Base-by-base conservation (phyloP, 2,329 filamentous ascomycete species). In the Exophiala sideris region DNA sequence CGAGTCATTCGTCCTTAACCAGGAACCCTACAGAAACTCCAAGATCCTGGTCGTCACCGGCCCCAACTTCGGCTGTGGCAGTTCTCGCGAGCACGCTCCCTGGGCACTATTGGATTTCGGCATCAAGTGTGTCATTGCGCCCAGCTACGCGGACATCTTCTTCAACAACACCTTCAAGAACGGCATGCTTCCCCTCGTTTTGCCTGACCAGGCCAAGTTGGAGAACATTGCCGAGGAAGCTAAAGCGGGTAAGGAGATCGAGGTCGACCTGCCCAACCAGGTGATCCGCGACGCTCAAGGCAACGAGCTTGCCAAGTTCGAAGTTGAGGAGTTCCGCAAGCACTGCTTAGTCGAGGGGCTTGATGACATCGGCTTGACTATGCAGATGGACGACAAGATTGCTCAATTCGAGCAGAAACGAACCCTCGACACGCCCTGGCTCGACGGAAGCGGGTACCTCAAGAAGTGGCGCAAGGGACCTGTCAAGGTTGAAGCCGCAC, bases 111-210 rank as follows among this genome's bases (percentile, higher is more conserved):
- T 95, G 53, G 94, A 97, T 74, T 97, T 97, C 65, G 94, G 94
- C 63, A 96, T 99, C 76, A 89, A 87, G 69, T 92, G 87, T 70
- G 81, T 97, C 66, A 95, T 97, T 64, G 94, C 92, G 1, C 89
- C 90, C 1, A 91, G 88, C 1, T 89, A 83, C 63, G 88, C 87
- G 54, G 90, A 95, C 68, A 99, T 99, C 72, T 96, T 96, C 84
- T 95, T 92, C 83, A 96, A 96, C 83, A 99, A 99, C 79, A 94
- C 88, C n/a, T 97, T 96, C 83, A 97, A 99, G 82, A 99, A 99
- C 77, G 92, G 92, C 76, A 97, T 97, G 94, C 79, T 97, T 60
- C 91, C 92, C 45, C 84, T 97, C 57, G 75, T 80, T 55, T 87
- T 97, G 68, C 76, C 80, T 32, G 84, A 92, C 70, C 36, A 55